These are phyloP conservation scores for Boechera stricta DNA, from an alignment of 345 rosid genomes.

Conservation along the genomic window DNA sequence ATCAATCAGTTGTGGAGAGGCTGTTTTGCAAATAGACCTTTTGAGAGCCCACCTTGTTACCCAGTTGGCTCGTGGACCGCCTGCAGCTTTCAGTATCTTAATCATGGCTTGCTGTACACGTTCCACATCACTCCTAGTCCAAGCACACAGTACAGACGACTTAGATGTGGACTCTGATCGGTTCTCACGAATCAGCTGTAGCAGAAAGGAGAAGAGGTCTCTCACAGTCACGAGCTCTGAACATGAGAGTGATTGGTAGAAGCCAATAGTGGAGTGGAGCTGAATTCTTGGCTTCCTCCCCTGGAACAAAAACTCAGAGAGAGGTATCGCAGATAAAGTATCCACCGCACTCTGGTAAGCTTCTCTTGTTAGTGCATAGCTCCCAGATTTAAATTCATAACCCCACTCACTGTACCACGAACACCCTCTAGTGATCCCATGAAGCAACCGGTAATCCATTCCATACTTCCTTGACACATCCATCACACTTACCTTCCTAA, in stretches of 20 bases:
- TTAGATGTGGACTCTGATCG: slow-evolving; percentile 3
- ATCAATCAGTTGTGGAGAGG: slow-evolving; percentile 64
- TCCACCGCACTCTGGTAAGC: slow-evolving; percentile 56
- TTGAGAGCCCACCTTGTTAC: slow-evolving; percentile 62
- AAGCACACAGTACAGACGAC: slow-evolving; percentile 49
- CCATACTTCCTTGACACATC: slow-evolving; percentile 75
- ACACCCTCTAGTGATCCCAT: slow-evolving; percentile 59
- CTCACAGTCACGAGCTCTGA: slow-evolving; percentile 56
- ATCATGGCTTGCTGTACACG: slow-evolving; percentile 56
- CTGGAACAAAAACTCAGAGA: slow-evolving; percentile 53
- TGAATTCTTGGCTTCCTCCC: slow-evolving; percentile 50
- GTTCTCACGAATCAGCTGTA: slow-evolving; percentile 49
- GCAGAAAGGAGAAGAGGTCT: slow-evolving; percentile 65
- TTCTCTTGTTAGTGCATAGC: slow-evolving; percentile 62
- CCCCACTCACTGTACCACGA: slow-evolving; percentile 83
- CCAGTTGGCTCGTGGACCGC: slow-evolving; percentile 49
- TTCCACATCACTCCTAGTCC: slow-evolving; percentile 63
- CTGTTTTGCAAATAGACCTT: slow-evolving; percentile 57
- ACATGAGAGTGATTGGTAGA: slow-evolving; percentile 59
- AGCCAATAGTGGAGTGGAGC: slow-evolving; percentile 55
- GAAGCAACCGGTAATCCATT: slow-evolving; percentile 64
- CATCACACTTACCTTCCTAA: slow-evolving; percentile 73
- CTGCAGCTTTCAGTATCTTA: slow-evolving; percentile 55
- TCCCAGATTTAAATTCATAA: slow-evolving; percentile 65
- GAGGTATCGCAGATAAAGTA: slow-evolving; percentile 53